Evolutionary conservation across 2,329 filamentous ascomycete species (phyloP), one percentile per base, ranked within the genome.

Genomic region (Chrysoporthe deuterocubensis): DNA sequence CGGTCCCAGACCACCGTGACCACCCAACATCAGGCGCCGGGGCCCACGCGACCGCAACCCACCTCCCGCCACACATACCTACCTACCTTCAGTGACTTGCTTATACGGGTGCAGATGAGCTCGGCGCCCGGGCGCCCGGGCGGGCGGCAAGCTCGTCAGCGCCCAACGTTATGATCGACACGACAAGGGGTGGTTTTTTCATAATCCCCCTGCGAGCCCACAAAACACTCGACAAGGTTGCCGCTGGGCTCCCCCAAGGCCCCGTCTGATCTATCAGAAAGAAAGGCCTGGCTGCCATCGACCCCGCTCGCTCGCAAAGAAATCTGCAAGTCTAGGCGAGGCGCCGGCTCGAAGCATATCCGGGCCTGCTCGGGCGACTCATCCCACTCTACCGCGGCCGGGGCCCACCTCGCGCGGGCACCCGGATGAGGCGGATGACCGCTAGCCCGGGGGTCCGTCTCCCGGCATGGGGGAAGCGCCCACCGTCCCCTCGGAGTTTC

Each of bases 281-380:
- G 6, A 40, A 40, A 46, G 4, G 44, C 26, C 26, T 26, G 26
- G 26, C 11, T 46, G 44, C 44, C 18, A 18, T 11, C 11, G 11
- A 4, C 44, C 8, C 44, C 13, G 18, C 44, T n/a, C 44, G 13
- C 26, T 14, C 8, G 13, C 44, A 46, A 46, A 14, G 4, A 40
- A 40, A 7, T 46, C 13, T 16, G 44, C 44, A 18, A 14, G 44
- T 13, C 44, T 14, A 18, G 14, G 18, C 11, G 21, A 40, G 34
- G 54, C 32, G 18, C 54, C 54, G 54, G 54, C 54, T 37, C 54
- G 54, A 57, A 57, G 34, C 32, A 40, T 21, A 57, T 57, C 54
- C 54, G 34, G 54, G 50, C 1, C 50, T 54, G 7, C 14, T 48
- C 8, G 26, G 26, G 26, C 26, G 26, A 26, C 26, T 2, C 26